Conservation (phyloP, 768 basidiomycete genomes). For the Mycena crocata region DNA sequence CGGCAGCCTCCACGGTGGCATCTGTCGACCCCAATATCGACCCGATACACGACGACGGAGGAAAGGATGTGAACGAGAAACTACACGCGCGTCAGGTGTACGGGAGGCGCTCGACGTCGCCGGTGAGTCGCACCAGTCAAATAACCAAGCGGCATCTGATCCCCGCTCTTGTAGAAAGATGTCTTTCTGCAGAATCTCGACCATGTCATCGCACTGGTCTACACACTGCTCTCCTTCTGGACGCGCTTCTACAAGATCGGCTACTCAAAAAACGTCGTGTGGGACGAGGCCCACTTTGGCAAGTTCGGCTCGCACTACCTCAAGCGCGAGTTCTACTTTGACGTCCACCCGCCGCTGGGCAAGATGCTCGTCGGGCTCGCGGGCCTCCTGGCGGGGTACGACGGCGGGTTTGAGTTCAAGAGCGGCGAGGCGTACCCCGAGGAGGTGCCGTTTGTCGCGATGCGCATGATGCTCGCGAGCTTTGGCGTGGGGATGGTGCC, state of each 20-base stretch:
- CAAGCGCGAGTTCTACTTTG: slow-evolving; percentile 99
- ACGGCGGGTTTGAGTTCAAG: slow-evolving; percentile 94
- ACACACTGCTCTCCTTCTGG: slow-evolving; percentile 94
- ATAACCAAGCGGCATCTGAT: background rate
- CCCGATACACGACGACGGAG: slow-evolving; percentile 13
- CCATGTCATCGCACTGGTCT: slow-evolving; percentile 81
- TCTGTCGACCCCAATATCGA: background rate
- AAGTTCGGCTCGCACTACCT: slow-evolving; percentile 99
- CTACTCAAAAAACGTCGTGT: slow-evolving; percentile 85
- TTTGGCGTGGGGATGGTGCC: slow-evolving; percentile 98
- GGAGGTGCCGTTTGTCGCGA: slow-evolving; percentile 91
- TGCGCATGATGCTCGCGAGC: slow-evolving; percentile 93
- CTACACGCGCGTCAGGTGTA: slow-evolving; percentile 20
- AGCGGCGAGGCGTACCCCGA: slow-evolving; percentile 89
- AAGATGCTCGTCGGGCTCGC: slow-evolving; percentile 99
- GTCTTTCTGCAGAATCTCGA: slow-evolving; percentile 84
- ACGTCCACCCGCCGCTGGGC: slow-evolving; percentile 97
- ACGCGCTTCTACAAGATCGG: slow-evolving; percentile 96
- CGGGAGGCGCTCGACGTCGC: slow-evolving; percentile 54
- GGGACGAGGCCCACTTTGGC: slow-evolving; percentile 99
- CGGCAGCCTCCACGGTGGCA: background rate
- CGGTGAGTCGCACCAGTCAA: slow-evolving; percentile 52
- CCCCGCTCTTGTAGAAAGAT: slow-evolving; percentile 62
- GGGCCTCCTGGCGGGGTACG: slow-evolving; percentile 90
- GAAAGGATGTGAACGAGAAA: slow-evolving; percentile 13